Conservation (phyloP, 176 grass and related monocot genomes). For the Musa acuminata region DNA sequence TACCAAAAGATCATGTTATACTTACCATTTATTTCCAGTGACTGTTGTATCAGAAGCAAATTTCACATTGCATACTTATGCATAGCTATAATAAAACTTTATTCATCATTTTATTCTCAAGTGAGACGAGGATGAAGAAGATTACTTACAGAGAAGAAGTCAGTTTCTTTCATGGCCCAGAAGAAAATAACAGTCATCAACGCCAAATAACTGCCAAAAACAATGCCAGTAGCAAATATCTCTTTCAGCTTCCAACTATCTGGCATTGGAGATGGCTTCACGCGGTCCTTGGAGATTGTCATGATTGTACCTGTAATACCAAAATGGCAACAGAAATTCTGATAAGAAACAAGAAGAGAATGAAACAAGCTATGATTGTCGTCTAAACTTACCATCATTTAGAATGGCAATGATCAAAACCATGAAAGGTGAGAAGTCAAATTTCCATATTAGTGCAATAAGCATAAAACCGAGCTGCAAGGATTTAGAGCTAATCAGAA, state of each 20-base stretch:
- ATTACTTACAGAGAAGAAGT: conserved; percentile 15
- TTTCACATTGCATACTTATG: too few species aligned
- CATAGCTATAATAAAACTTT: not conserved
- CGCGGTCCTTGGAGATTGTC: conserved; percentile 21
- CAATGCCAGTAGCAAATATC: conserved; percentile 20
- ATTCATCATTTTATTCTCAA: not conserved
- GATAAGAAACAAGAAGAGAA: too few species aligned
- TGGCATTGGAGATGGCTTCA: conserved; percentile 16
- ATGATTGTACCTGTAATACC: conserved; percentile 12
- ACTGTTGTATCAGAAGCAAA: not conserved
- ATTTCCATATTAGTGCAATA: conserved; percentile 23
- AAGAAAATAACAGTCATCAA: conserved; percentile 23
- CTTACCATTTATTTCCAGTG: not conserved
- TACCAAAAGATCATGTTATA: not conserved
- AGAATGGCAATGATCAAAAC: conserved; percentile 27
- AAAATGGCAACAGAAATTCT: not conserved
- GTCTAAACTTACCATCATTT: conserved; percentile 17
- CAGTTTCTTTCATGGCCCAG: conserved; percentile 17
- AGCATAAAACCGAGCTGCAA: conserved; percentile 20
- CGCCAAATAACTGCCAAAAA: conserved; percentile 14
- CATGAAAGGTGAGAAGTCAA: conserved; percentile 21
- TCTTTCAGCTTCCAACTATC: conserved; percentile 21
- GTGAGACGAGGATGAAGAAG: not conserved
- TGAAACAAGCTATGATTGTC: too few species aligned
- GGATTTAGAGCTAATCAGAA: not conserved